These are phyloP conservation scores for Reticulascus tulasneorum DNA, from an alignment of 2,329 filamentous ascomycete species.

Conservation along the genomic window DNA sequence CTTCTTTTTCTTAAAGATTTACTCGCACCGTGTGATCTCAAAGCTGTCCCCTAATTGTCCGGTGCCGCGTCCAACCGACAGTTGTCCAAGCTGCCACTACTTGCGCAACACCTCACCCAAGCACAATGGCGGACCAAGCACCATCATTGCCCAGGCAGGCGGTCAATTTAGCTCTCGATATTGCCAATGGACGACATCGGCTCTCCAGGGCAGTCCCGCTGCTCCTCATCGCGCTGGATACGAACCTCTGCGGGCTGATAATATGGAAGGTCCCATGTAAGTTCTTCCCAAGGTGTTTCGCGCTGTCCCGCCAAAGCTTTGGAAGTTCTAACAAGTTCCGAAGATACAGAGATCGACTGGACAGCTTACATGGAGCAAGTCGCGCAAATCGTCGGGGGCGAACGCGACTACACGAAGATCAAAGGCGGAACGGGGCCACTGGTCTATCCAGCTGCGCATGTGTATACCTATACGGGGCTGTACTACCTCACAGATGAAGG, in stretches of 20 bases:
- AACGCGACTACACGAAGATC: slow-evolving; percentile 84
- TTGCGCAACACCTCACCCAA: slow-evolving; percentile 6
- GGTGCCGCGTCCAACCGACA: not conserved
- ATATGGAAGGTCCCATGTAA: slow-evolving; percentile 82
- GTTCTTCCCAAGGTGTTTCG: slow-evolving; percentile 21
- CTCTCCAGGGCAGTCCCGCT: slow-evolving; percentile 51
- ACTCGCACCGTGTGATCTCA: too few relatives aligned
- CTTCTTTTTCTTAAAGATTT: too few relatives aligned
- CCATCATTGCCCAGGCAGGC: slow-evolving; percentile 7
- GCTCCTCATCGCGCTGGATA: slow-evolving; percentile 66
- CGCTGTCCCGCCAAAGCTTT: not conserved
- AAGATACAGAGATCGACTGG: slow-evolving; percentile 98
- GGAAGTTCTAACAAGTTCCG: slow-evolving; percentile 1
- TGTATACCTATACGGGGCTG: slow-evolving; percentile 82
- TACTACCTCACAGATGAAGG: slow-evolving; percentile 76
- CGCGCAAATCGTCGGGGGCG: slow-evolving; percentile 71
- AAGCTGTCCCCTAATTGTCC: too few relatives aligned
- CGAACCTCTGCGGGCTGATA: slow-evolving; percentile 66
- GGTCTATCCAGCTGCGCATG: slow-evolving; percentile 91
- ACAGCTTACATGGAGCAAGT: slow-evolving; percentile 95
- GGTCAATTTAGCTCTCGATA: slow-evolving; percentile 29
- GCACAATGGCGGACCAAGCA: slow-evolving; percentile 12
- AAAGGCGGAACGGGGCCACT: slow-evolving; percentile 86
- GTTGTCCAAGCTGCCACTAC: not conserved
- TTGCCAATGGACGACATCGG: slow-evolving; percentile 44